phyloP scores from a whole-genome alignment of 768 basidiomycete species.

The Tricholoma flavovirens region DNA sequence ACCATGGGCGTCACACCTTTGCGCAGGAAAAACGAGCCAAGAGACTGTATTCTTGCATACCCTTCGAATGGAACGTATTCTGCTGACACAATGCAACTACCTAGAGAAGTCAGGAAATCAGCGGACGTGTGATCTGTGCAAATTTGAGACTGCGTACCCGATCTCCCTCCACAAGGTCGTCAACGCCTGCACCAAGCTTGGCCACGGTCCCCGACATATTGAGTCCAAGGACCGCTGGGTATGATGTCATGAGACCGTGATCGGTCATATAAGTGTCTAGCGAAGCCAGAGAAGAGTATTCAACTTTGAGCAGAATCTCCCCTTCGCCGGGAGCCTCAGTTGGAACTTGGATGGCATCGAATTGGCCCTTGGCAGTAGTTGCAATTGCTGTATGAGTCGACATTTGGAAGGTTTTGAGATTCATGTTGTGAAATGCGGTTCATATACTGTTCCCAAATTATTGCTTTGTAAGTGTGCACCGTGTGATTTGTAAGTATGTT shows the following conservation, averaged over 20 bases:
- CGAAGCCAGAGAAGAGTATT: constrained; percentile 28
- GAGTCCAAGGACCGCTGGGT: constrained; percentile 30
- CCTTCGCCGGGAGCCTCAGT: constrained; percentile 24
- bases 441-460: no score
- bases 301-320: constrained; percentile 31
- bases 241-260: constrained; percentile 21
- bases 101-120: constrained; percentile 1
- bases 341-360: constrained; percentile 26
- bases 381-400: constrained; percentile 38
- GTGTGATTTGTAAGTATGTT: no score
- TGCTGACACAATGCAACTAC: constrained; percentile 15
- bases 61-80: constrained; percentile 9
- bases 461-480: no score
- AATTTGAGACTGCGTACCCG: constrained; percentile 19
- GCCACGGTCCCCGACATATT: constrained; percentile 29
- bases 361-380: constrained; percentile 25
- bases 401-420: constrained; percentile 10
- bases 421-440: not conserved
- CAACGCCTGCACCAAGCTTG: constrained; percentile 28
- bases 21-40: constrained; percentile 17
- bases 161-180: constrained; percentile 29
- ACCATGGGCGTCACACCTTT: constrained; percentile 23
- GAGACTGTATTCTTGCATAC: constrained; percentile 17
- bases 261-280: constrained; percentile 30
- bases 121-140: not conserved